Base-by-base conservation (phyloP, 2,329 filamentous ascomycete species). In the Akanthomyces muscarius region DNA sequence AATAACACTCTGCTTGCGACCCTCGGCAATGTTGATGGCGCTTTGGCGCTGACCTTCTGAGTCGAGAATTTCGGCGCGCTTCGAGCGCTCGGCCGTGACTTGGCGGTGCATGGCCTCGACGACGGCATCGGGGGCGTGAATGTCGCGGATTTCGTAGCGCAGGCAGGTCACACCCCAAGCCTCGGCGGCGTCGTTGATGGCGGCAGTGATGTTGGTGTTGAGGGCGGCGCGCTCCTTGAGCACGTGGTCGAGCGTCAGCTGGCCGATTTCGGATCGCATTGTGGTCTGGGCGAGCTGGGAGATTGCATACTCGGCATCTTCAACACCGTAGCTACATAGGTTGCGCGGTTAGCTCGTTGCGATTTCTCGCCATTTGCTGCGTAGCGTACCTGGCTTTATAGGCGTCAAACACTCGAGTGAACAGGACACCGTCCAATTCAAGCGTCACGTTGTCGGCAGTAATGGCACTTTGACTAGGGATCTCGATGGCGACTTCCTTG, bases 101-200 rank as follows among this genome's bases (percentile, higher is more conserved):
- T 98, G 94, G 67, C 95, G 86, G 80, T 99, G 95, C 95, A 99
- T 99, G 71, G 95, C 95, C 71, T 93, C 91, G 65, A 98, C 94
- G 14, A 99, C 95, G 56, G 90, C 89, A 38, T 89, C 91, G 1
- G 95, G 95, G 0, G 95, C 95, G 78, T 99, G 95, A 71, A 99
- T 99, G 76, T 99, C 95, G 69, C 95, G 86, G 74, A 99, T 99
- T 78, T 99, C 95, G 81, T 99, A 99, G 64, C 95, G 89, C 65
- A 99, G 83, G 74, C 95, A 99, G 41, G 92, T 91, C 23, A 99
- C 92, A 64, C 95, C 95, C 95, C 95, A 99, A 61, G 94, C 94
- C 71, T 96, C 89, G 5, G 95, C 94, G 1, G 95, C 95, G 76
- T 98, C 94, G 76, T 99, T 99, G 83, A 99, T 98, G 50, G 95